Conservation (phyloP, 257 asterid species). For the Parsonsia alboflavescens region DNA sequence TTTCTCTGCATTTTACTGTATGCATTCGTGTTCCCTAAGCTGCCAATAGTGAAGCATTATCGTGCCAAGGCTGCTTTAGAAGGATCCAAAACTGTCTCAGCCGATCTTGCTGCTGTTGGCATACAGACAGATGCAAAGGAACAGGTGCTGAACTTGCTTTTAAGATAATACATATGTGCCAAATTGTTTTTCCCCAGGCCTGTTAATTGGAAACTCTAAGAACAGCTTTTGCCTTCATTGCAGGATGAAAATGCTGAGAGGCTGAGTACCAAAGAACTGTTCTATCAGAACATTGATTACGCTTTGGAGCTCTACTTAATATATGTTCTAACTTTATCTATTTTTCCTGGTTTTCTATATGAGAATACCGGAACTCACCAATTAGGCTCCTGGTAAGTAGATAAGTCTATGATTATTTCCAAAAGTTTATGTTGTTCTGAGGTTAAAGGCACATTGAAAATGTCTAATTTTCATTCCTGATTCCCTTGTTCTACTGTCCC, state of each 20-base stretch:
- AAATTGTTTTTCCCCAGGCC: no score
- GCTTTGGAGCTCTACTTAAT: constrained; percentile 43
- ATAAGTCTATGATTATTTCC: background rate
- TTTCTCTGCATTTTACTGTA: constrained; percentile 31
- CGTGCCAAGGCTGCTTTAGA: constrained; percentile 50
- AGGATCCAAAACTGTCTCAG: constrained; percentile 75
- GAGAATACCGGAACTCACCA: constrained; percentile 75
- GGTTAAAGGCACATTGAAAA: background rate
- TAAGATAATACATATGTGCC: background rate
- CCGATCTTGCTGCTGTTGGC: constrained; percentile 84
- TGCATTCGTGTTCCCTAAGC: constrained; percentile 29
- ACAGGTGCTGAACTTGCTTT: constrained; percentile 8
- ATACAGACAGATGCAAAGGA: constrained; percentile 27
- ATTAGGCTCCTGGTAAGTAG: constrained; percentile 63
- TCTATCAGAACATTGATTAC: constrained; percentile 49
- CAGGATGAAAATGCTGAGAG: constrained; percentile 34
- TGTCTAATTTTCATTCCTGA: no score
- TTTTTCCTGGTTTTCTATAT: constrained; percentile 63
- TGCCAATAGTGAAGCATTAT: constrained; percentile 38
- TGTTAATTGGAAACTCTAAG: background rate
- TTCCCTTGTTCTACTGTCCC: background rate
- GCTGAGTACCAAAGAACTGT: constrained; percentile 49
- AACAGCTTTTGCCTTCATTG: background rate
- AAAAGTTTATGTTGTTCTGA: background rate
- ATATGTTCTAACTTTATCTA: constrained; percentile 54